Base-by-base conservation (phyloP, 352 stramenopile species). In the Phytophthora sp. region DNA sequence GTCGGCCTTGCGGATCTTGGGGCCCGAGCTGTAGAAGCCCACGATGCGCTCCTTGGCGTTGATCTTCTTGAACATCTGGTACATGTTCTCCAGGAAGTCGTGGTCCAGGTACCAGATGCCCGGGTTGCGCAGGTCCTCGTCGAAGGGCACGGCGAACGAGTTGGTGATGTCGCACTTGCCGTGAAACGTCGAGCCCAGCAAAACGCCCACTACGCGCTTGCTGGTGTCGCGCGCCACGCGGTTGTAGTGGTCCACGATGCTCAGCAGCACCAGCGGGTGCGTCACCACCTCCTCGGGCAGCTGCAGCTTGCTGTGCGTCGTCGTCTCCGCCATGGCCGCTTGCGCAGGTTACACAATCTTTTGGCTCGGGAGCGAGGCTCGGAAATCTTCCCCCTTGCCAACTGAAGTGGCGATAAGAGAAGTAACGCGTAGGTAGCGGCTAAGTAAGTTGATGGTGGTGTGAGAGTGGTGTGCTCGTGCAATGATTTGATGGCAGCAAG, bases 91-190 rank as follows among this genome's bases (percentile, higher is more conserved):
- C 34, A 99, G 78, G 69, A 98, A 99, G 82, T 99, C 98, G 79
- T 99, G 97, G 86, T 99, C 98, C 37, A 99, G 79, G 79, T 99
- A 99, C 94, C 98, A 99, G 48, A 99, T 98, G 18, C 81, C 83
- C 31, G 93, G 91, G 80, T 99, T 99, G 52, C 96, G 95, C 43
- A 96, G 75, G 71, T 99, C 97, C 82, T 99, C 98, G 68, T 99
- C 98, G 71, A 99, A 99, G 5, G 98, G 98, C 54, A 99, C 97
- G 7, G 88, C 87, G 71, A 97, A 98, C 54, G 88, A 96, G 75
- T 98, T 98, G 54, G 90, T 97, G 65, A 97, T 91, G 72, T 98
- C 92, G 67, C 94, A 96, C 54, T 94, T 95, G 69, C 96, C 97
- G 62, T 98, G 97, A 67, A 91, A 95, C 8, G 92, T 97, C 28